Evolutionary conservation across 768 basidiomycete species (phyloP).

Genomic region (Leccinum rimulosum): DNA sequence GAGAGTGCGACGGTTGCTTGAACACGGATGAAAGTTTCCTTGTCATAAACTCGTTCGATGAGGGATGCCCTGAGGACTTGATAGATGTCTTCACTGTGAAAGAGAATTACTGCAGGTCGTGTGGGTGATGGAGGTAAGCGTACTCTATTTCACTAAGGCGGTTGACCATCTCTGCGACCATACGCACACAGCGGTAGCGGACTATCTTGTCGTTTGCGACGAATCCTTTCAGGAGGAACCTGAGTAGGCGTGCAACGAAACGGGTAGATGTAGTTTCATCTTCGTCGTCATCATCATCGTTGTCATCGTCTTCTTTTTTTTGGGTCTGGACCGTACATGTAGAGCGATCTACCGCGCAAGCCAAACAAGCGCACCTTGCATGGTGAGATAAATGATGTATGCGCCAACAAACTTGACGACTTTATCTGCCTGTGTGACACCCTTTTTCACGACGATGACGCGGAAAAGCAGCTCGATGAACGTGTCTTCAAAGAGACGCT

Average conservation of each 20-base stretch:
- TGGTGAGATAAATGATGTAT: slow-evolving; percentile 72
- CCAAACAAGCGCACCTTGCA: slow-evolving; percentile 55
- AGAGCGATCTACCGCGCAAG: not conserved
- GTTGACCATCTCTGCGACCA: slow-evolving; percentile 74
- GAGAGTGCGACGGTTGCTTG: slow-evolving; percentile 80
- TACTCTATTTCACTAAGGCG: slow-evolving; percentile 86
- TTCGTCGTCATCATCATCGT: slow-evolving; percentile 47
- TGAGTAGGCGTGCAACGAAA: slow-evolving; percentile 64
- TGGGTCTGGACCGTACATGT: slow-evolving; percentile 28
- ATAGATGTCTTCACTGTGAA: slow-evolving; percentile 73
- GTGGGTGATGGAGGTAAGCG: slow-evolving; percentile 19
- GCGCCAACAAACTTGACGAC: slow-evolving; percentile 79
- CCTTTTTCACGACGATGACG: slow-evolving; percentile 77
- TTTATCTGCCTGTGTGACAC: slow-evolving; percentile 68
- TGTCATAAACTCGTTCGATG: slow-evolving; percentile 74
- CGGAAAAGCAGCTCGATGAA: slow-evolving; percentile 61
- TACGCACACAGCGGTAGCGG: slow-evolving; percentile 74
- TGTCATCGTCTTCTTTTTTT: slow-evolving; percentile 29
- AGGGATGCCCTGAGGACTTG: slow-evolving; percentile 56
- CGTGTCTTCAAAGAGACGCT: slow-evolving; percentile 67
- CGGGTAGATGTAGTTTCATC: slow-evolving; percentile 70
- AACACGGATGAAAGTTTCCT: slow-evolving; percentile 70
- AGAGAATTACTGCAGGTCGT: not conserved
- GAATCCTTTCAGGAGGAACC: slow-evolving; percentile 76
- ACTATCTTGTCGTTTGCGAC: slow-evolving; percentile 84